Base-by-base conservation (phyloP, 2,329 filamentous ascomycete genomes). In the Aspergillus terreus region DNA sequence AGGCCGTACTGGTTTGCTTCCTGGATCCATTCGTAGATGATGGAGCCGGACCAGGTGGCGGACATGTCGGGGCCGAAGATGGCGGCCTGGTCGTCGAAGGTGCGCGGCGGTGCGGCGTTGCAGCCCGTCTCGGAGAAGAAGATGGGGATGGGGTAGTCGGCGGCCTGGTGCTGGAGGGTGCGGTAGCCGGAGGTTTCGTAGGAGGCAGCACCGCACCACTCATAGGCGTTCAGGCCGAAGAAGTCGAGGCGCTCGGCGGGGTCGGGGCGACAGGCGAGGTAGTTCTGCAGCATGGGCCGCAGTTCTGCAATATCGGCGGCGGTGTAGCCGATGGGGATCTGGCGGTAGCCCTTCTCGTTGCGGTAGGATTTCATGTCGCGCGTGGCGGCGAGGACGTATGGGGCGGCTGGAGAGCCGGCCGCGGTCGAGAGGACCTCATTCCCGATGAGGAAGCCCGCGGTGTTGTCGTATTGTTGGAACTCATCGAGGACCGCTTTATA, bases 41-140 rank as follows among this genome's bases (percentile, higher is more conserved):
- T 91, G 48, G 88, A 80, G 49, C 90, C 90, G 47, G 87, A 91
- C 79, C 82, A 86, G 25, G 77, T 80, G 51, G 78, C 76, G 5
- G 80, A 73, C 90, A 95, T 95, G 2, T 88, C 72, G 0, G 78
- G 60, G 41, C 88, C 86, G 62, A 94, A 87, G 60, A 95, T 89
- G 46, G 88, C 84, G 38, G 81, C 78, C 70, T 94, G 88, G 65
- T 95, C 75, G n/a, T 66, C 61, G 52, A 77, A 77, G 6, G 68
- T 71, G 32, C 75, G 71, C 11, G 75, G 75, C 7, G 64, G 66
- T 10, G 65, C 63, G 9, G 67, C 69, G 66, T 88, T 92, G 79
- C 90, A 95, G 52, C 90, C 90, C 3, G 89, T 94, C 72, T 95
- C 90, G 32, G 88, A 92, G 73, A 95, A 90, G 78, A 91, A 92